Evolutionary conservation across 768 basidiomycete species (phyloP), one percentile per base, ranked within the genome.

Genomic region (Leccinum uliginosum): DNA sequence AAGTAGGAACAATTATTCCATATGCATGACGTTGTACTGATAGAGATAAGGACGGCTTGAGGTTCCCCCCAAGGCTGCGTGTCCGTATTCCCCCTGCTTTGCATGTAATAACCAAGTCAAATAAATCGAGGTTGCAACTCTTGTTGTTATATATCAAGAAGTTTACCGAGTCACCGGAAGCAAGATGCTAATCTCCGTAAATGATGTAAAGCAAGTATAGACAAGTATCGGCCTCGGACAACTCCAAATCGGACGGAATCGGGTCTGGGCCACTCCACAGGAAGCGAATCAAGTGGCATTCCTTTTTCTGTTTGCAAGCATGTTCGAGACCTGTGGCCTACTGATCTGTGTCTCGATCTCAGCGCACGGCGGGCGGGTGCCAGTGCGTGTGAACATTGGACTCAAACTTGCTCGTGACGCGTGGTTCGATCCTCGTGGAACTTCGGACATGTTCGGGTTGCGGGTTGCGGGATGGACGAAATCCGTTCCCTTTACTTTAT

Each of bases 261-360:
- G 57, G 24, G n/a, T 56, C 59, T 38, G 17, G 38, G 38, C 38
- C 35, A 47, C 23, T 53, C 47, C 21, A 53, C 62, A 30, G 55
- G 62, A 55, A 57, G 19, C 51, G n/a, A 45, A 8, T 38, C 4
- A n/a, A n/a, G n/a, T 17, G 38, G n/a, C 7, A 11, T 64, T 35
- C 59, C 56, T 57, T 57, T 53, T 53, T 17, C 17, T 38, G 35
- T 38, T 38, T 8, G 40, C 21, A 10, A 29, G 12, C 8, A 14
- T 10, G 30, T 35, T 46, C 44, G 43, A 59, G 23, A 26, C n/a
- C 5, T 19, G 9, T n/a, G 17, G 17, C 32, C 9, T 38, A n/a
- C n/a, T 38, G 38, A 38, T 38, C 21, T 9, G 6, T 45, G n/a
- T 15, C 8, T 54, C 46, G 21, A 32, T 54, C 27, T 15, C 35